Percentiles rank a stretch among this genome's conserved stretches.
These are phyloP conservation scores for Fusarium kyushuense DNA, from an alignment of 2,329 filamentous ascomycete genomes.

Conservation along the genomic window DNA sequence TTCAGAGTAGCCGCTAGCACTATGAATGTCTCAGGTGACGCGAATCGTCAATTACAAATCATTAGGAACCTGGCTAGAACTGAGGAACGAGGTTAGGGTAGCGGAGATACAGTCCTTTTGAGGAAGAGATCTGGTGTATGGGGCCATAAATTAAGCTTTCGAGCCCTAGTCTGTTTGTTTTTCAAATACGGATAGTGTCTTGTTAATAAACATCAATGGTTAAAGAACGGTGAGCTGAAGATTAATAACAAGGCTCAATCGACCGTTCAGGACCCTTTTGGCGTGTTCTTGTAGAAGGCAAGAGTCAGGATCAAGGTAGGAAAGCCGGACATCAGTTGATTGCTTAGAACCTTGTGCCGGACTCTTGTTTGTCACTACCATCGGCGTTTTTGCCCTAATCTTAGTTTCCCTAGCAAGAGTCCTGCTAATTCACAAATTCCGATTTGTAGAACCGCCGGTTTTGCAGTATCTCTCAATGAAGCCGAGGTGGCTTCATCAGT, in stretches of 20 bases:
- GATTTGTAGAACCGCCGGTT: not conserved
- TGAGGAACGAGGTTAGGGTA: not conserved
- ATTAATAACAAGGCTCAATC: not conserved
- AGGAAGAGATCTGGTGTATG: not conserved
- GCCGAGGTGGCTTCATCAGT: not conserved
- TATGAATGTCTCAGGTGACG: not conserved
- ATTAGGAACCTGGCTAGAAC: not conserved
- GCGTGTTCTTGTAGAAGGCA: too few species aligned
- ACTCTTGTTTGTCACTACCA: not conserved
- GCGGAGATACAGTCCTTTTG: not conserved
- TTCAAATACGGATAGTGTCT: too few species aligned
- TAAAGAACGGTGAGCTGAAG: not conserved
- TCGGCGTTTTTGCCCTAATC: not conserved
- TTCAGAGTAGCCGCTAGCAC: not conserved
- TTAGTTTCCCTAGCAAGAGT: not conserved
- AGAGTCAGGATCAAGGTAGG: not conserved
- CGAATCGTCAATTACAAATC: not conserved
- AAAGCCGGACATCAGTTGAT: not conserved
- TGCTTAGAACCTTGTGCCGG: not conserved
- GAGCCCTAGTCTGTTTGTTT: not conserved
- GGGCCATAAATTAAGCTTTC: slow-evolving; percentile 3
- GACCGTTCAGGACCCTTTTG: not conserved
- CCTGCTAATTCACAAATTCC: not conserved
- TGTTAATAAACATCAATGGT: not conserved
- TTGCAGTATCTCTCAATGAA: not conserved